A percentile compares a stretch with the other conserved stretches of the same genome.
Evolutionary conservation across 1,284 basidiomycete genomes (phyloP).

Genomic region (Coniferiporia sulphurascens): DNA sequence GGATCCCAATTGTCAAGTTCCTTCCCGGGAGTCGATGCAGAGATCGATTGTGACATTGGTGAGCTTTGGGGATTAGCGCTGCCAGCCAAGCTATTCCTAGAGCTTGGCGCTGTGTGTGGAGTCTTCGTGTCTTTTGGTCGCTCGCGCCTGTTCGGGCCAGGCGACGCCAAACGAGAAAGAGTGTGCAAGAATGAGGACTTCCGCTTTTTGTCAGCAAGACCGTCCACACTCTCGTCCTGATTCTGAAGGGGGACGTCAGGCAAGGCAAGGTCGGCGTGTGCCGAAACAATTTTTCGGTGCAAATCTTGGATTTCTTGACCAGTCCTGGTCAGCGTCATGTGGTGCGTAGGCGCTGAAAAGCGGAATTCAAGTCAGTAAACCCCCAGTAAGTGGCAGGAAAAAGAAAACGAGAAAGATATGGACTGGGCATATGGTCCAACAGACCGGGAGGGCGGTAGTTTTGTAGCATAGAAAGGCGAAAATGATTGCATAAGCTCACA

Average conservation of each 20-base stretch:
- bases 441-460: neutral
- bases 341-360: constrained; percentile 73
- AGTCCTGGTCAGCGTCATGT: constrained; percentile 78
- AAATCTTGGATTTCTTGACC: constrained; percentile 72
- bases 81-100: constrained; percentile 13
- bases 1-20: constrained; percentile 20
- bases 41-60: constrained; percentile 9
- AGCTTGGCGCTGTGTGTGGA: constrained; percentile 6
- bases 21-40: constrained; percentile 12
- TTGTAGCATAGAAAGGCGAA: neutral
- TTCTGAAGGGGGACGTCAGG: constrained; percentile 52
- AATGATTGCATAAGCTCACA: neutral
- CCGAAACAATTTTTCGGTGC: constrained; percentile 64
- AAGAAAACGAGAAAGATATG: neutral
- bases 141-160: constrained; percentile 37
- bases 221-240: constrained; percentile 42
- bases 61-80: neutral
- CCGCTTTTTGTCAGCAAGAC: constrained; percentile 41
- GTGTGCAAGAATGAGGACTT: constrained; percentile 79
- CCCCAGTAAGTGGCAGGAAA: neutral
- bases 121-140: constrained; percentile 13
- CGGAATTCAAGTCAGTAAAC: constrained; percentile 16
- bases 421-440: neutral
- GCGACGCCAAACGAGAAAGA: constrained; percentile 74
- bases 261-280: constrained; percentile 48